Conservation (phyloP, 2,329 filamentous ascomycete species). For the Hymenotorrendiella dingleyae region DNA sequence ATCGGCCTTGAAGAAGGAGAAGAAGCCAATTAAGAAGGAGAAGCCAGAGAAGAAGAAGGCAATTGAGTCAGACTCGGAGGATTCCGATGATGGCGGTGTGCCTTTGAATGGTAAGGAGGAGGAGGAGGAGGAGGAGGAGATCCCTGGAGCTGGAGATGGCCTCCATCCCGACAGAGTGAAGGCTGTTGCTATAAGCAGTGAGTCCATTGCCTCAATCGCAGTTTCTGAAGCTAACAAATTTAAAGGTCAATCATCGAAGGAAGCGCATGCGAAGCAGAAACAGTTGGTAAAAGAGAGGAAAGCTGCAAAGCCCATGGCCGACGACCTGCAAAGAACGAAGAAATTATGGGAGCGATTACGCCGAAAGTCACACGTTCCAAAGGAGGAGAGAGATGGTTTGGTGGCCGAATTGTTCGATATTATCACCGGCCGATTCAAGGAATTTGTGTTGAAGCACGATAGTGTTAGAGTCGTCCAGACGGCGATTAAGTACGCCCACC, state of each 20-base stretch:
- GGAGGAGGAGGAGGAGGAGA: constrained; percentile 25
- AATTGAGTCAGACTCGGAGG: constrained; percentile 35
- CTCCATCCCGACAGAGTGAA: constrained; percentile 31
- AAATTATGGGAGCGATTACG: constrained; percentile 95
- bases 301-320: constrained; percentile 86
- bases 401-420: constrained; percentile 88
- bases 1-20: constrained; percentile 1
- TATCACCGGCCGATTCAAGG: constrained; percentile 83
- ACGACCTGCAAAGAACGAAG: constrained; percentile 82
- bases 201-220: constrained; percentile 33
- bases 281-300: constrained; percentile 82
- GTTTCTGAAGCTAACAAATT: constrained; percentile 10
- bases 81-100: constrained; percentile 32
- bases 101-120: constrained; percentile 9
- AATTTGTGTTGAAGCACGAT: constrained; percentile 98
- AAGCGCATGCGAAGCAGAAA: constrained; percentile 92
- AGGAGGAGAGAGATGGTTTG: constrained; percentile 80
- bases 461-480: constrained; percentile 95
- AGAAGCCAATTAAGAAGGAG: constrained; percentile 25
- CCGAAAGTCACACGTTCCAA: constrained; percentile 86
- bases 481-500: constrained; percentile 89
- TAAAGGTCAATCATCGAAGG: constrained; percentile 62
- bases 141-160: constrained; percentile 29
- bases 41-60: constrained; percentile 31
- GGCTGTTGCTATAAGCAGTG: constrained; percentile 26